Percentiles rank a stretch among this genome's conserved stretches.
These are phyloP conservation scores for Hibiscus trionum DNA, from an alignment of 345 rosid genomes.

Conservation along the genomic window DNA sequence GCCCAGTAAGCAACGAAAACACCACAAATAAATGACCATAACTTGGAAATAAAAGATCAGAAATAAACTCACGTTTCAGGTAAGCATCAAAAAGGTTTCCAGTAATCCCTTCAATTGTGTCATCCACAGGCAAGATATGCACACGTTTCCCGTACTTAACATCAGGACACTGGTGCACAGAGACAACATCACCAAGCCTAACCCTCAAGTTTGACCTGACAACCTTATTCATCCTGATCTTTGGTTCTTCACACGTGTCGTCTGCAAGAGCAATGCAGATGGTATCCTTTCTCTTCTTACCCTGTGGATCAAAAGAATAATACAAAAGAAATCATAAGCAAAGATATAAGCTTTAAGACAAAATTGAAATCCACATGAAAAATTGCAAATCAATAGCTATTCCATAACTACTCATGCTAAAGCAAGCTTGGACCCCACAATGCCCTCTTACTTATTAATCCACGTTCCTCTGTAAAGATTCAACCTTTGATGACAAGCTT, in stretches of 20 bases:
- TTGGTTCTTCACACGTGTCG: conserved; percentile 79
- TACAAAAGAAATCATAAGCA: neutral
- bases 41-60: neutral
- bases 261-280: conserved; percentile 83
- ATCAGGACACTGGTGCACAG: conserved; percentile 87
- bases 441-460: neutral
- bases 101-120: conserved; percentile 83
- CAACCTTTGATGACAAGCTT: neutral
- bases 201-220: conserved; percentile 86
- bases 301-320: conserved; percentile 29
- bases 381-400: neutral
- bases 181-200: conserved; percentile 81
- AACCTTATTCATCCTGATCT: conserved; percentile 82
- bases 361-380: neutral
- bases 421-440: neutral
- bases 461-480: neutral
- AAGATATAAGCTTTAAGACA: neutral
- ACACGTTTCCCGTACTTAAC: conserved; percentile 92
- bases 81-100: conserved; percentile 91
- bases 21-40: neutral
- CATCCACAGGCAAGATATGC: conserved; percentile 88
- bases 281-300: conserved; percentile 81
- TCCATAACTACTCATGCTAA: neutral
- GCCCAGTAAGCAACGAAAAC: neutral
- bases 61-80: conserved; percentile 59